These are phyloP conservation scores for Sarcomyxa edulis DNA, from an alignment of 768 basidiomycete species.

Conservation along the genomic window DNA sequence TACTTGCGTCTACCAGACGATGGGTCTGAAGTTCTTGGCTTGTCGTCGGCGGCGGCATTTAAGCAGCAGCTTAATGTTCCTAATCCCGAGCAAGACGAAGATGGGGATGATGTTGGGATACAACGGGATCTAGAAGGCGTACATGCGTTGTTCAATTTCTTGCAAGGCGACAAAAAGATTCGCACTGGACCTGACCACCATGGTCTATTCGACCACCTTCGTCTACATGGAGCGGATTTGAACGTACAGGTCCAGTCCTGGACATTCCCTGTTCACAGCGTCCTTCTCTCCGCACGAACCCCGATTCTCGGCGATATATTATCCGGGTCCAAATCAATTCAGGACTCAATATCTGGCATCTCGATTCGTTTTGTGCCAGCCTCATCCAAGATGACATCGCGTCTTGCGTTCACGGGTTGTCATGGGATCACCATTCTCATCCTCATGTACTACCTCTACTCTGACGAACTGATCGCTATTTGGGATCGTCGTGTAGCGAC, in stretches of 20 bases:
- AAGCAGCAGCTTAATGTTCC: background rate
- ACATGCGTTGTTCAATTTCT: constrained; percentile 25
- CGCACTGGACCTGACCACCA: constrained; percentile 12
- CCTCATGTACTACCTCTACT: constrained; percentile 82
- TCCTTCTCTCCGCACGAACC: constrained; percentile 58
- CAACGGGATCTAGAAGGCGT: constrained; percentile 30
- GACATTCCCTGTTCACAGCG: constrained; percentile 57
- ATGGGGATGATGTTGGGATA: constrained; percentile 31
- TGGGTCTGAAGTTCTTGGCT: background rate
- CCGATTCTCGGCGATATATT: constrained; percentile 39
- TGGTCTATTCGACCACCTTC: constrained; percentile 10
- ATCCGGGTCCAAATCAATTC: constrained; percentile 19
- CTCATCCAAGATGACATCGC: constrained; percentile 2
- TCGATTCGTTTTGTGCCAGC: constrained; percentile 19
- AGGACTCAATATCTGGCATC: constrained; percentile 23
- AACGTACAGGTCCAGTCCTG: constrained; percentile 38
- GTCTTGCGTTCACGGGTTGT: constrained; percentile 47
- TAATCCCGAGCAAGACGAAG: constrained; percentile 23
- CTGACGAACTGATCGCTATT: constrained; percentile 74
- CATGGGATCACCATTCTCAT: constrained; percentile 67
- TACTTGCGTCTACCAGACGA: constrained; percentile 31
- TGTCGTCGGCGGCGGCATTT: background rate
- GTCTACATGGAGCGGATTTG: constrained; percentile 59
- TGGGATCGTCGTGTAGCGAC: constrained; percentile 74
- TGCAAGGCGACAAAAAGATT: constrained; percentile 21